These are phyloP conservation scores for Psilocybe azurescens DNA, from an alignment of 768 basidiomycete genomes.

Conservation along the genomic window DNA sequence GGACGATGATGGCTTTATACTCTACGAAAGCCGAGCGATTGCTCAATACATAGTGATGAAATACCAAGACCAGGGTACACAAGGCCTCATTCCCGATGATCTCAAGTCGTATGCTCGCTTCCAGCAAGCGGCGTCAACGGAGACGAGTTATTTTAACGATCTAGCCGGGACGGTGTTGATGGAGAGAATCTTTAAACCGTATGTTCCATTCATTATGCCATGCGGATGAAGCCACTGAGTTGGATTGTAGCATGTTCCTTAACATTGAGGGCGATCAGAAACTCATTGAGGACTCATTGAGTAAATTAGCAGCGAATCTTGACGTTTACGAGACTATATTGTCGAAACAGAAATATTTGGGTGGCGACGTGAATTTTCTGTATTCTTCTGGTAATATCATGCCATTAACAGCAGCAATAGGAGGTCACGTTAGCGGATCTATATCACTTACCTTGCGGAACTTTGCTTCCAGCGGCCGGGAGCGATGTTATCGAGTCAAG, in stretches of 20 bases:
- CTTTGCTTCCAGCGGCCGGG: conserved; percentile 24
- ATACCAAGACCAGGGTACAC: conserved; percentile 48
- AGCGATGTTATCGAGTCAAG: conserved; percentile 34
- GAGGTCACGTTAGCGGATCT: conserved; percentile 50
- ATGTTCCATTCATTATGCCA: neutral
- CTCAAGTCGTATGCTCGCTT: conserved; percentile 38
- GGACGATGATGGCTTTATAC: conserved; percentile 58
- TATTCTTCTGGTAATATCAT: neutral
- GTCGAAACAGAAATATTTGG: conserved; percentile 56
- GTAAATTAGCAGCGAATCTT: conserved; percentile 42
- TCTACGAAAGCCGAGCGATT: conserved; percentile 64
- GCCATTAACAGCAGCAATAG: conserved; percentile 25
- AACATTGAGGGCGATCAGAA: conserved; percentile 27
- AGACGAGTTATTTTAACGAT: conserved; percentile 49
- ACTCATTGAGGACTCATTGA: conserved; percentile 33
- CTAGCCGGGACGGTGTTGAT: conserved; percentile 34
- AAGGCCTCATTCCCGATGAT: conserved; percentile 47
- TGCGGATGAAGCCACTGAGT: neutral
- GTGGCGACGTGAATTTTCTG: conserved; percentile 50
- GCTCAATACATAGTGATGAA: conserved; percentile 55
- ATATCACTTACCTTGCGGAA: conserved; percentile 46
- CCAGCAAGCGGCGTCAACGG: conserved; percentile 48
- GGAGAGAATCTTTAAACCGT: conserved; percentile 57
- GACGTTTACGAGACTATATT: conserved; percentile 60
- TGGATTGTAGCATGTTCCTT: conserved; percentile 14